Evolutionary conservation across 768 basidiomycete genomes (phyloP).

Genomic region (Coprinopsis cinerea): DNA sequence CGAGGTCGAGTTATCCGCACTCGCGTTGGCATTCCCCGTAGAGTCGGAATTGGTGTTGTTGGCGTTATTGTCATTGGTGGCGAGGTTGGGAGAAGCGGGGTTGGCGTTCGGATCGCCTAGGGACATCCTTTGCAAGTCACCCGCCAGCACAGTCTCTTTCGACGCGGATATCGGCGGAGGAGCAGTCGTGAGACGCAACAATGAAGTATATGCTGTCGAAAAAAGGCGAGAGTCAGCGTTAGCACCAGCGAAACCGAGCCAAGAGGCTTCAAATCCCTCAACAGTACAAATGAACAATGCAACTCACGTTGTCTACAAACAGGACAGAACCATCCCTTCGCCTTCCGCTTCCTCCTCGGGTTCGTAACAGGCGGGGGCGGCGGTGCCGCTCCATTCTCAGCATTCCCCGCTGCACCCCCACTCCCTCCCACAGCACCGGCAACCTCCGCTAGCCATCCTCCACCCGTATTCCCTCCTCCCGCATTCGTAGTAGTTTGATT

Average conservation of each 20-base stretch:
- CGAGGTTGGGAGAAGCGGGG: background rate
- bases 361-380: conserved; percentile 28
- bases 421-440: conserved; percentile 19
- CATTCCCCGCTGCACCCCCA: conserved; percentile 32
- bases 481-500: conserved; percentile 68
- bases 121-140: too few relatives aligned
- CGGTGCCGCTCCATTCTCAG: conserved; percentile 22
- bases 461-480: conserved; percentile 37
- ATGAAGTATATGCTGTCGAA: conserved; percentile 74
- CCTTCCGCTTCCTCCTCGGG: conserved; percentile 78
- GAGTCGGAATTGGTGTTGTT: conserved; percentile 12
- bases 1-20: background rate
- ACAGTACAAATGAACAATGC: conserved; percentile 3
- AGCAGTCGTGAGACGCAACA: conserved; percentile 73
- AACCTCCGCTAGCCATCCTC: conserved; percentile 22
- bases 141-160: background rate
- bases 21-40: background rate
- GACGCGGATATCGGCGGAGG: conserved; percentile 38
- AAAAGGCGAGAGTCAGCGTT: too few relatives aligned
- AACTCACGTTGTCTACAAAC: conserved; percentile 90
- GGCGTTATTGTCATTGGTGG: conserved; percentile 15
- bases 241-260: too few relatives aligned
- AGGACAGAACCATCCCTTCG: conserved; percentile 97
- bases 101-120: background rate
- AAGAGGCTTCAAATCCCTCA: too few relatives aligned